phyloP scores from a whole-genome alignment of 2,329 filamentous ascomycete genomes.

The Cladorrhinum sp. region DNA sequence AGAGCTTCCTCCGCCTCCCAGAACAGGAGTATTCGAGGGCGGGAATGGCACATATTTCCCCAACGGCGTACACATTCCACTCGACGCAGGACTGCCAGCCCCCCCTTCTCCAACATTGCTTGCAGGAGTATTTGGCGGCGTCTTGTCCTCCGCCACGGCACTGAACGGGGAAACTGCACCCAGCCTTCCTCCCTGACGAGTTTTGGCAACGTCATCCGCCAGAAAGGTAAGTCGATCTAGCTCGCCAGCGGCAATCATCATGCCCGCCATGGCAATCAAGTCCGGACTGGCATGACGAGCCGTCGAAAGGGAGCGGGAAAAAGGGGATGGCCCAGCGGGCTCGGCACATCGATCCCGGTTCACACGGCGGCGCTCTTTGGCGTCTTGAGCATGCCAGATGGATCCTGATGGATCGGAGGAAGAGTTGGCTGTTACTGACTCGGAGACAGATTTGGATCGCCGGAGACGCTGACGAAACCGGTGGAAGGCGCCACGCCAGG shows the following conservation, averaged over 20 bases:
- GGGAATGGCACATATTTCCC: slow-evolving; percentile 2
- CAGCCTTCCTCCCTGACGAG: neutral
- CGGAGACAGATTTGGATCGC: slow-evolving; percentile 14
- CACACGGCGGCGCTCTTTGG: slow-evolving; percentile 10
- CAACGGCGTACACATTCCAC: slow-evolving; percentile 6
- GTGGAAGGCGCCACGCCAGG: neutral
- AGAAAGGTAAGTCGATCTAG: slow-evolving; percentile 15
- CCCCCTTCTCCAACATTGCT: neutral
- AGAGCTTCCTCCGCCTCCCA: neutral
- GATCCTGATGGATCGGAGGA: neutral
- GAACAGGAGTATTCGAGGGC: slow-evolving; percentile 15
- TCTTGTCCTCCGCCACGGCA: neutral
- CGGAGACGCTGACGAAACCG: neutral
- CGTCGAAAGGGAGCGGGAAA: neutral
- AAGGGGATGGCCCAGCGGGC: neutral
- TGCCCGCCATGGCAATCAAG: slow-evolving; percentile 19
- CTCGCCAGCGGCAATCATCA: slow-evolving; percentile 22
- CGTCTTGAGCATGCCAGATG: neutral
- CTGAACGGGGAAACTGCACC: neutral
- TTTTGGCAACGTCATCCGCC: slow-evolving; percentile 6
- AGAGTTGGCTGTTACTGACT: neutral
- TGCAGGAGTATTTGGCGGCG: neutral
- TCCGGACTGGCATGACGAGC: slow-evolving; percentile 3
- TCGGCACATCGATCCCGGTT: slow-evolving; percentile 9
- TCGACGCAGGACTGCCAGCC: neutral